phyloP scores from a whole-genome alignment of 2,329 filamentous ascomycete species.

The Myriosclerotinia curreyana region DNA sequence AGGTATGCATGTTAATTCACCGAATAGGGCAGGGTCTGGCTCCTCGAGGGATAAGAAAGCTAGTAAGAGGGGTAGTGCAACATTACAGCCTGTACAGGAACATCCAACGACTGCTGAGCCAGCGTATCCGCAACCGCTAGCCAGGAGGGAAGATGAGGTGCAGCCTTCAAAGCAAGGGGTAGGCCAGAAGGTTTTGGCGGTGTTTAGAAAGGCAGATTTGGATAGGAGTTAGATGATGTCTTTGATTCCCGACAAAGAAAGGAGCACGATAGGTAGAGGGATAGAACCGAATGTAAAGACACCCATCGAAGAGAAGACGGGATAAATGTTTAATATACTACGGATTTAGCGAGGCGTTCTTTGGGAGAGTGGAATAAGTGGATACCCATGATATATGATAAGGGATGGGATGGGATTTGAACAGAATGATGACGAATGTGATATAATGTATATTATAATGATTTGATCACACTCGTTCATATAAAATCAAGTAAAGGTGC shows the following conservation, averaged over 20 bases:
- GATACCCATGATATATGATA: not conserved
- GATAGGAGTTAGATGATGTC: conserved; percentile 28
- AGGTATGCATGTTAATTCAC: conserved; percentile 17
- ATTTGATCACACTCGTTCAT: not conserved
- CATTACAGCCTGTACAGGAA: conserved; percentile 26
- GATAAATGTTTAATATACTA: not conserved
- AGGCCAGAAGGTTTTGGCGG: conserved; percentile 28
- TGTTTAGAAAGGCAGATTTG: conserved; percentile 35
- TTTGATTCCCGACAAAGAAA: too few species aligned
- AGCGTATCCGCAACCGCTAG: conserved; percentile 21
- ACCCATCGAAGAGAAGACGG: not conserved
- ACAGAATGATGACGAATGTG: not conserved
- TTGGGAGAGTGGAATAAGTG: not conserved
- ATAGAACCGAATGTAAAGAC: not conserved
- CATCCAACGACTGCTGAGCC: conserved; percentile 20
- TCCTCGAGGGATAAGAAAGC: conserved; percentile 21
- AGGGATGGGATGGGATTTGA: not conserved
- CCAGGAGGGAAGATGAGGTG: conserved; percentile 11
- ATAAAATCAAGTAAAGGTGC: not conserved
- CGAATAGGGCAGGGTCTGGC: conserved; percentile 16
- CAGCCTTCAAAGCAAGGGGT: conserved; percentile 23
- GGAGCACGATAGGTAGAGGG: not conserved
- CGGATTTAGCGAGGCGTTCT: not conserved
- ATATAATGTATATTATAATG: not conserved
- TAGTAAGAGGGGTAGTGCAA: conserved; percentile 14